phyloP scores from a whole-genome alignment of 768 basidiomycete species.

The Psilocybe cyanescens region DNA sequence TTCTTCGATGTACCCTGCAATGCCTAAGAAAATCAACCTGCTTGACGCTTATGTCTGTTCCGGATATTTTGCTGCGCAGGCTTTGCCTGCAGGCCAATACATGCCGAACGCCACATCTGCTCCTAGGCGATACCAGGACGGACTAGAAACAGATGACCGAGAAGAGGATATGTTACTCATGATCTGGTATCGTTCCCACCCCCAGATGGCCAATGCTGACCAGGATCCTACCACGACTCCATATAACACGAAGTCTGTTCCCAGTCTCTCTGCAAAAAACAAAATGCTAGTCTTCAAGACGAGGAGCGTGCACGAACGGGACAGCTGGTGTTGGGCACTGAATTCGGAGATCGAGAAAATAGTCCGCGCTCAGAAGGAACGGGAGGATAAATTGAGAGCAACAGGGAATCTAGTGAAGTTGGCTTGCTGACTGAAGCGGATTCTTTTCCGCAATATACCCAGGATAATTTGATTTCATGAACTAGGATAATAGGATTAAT shows the following conservation, averaged over 20 bases:
- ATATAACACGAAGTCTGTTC: constrained; percentile 39
- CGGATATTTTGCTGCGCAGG: constrained; percentile 78
- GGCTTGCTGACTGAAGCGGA: constrained; percentile 1
- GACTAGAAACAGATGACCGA: constrained; percentile 83
- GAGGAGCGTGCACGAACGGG: constrained; percentile 85
- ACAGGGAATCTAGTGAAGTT: constrained; percentile 57
- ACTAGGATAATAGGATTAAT: constrained; percentile 9
- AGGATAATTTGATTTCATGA: constrained; percentile 3
- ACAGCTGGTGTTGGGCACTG: constrained; percentile 94
- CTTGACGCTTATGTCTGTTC: constrained; percentile 84
- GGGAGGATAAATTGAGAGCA: constrained; percentile 70
- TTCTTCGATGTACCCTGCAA: constrained; percentile 59
- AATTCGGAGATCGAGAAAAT: constrained; percentile 89
- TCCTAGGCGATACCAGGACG: constrained; percentile 86
- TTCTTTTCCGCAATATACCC: background rate
- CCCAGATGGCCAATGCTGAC: constrained; percentile 29
- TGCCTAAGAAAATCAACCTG: constrained; percentile 60
- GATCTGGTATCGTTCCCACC: constrained; percentile 65
- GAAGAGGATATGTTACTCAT: constrained; percentile 90
- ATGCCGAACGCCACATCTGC: constrained; percentile 50
- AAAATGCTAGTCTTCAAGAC: constrained; percentile 71
- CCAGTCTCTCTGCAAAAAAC: constrained; percentile 56
- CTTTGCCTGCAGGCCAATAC: constrained; percentile 68
- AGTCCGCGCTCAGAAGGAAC: constrained; percentile 58
- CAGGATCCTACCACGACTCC: constrained; percentile 31